phyloP scores from a whole-genome alignment of 2,329 filamentous ascomycete genomes.

The Parastagonospora nodorum region DNA sequence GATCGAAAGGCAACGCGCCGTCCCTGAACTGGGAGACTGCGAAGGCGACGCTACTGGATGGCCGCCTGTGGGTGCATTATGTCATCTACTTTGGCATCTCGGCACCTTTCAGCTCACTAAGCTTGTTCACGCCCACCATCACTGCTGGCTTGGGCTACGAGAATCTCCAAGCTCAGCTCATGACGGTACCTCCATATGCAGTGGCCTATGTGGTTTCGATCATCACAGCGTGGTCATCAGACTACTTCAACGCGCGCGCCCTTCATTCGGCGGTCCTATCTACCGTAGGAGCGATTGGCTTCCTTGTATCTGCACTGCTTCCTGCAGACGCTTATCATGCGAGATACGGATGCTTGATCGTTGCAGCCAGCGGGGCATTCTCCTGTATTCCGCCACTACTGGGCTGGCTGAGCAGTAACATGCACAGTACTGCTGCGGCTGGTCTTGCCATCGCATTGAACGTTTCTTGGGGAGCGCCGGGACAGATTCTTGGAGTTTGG shows the following conservation, averaged over 20 bases:
- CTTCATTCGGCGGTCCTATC: slow-evolving; percentile 55
- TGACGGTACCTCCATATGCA: slow-evolving; percentile 71
- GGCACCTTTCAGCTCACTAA: slow-evolving; percentile 47
- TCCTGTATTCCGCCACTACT: slow-evolving; percentile 71
- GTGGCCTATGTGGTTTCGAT: slow-evolving; percentile 61
- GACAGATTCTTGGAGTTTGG: slow-evolving; percentile 75
- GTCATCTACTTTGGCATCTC: slow-evolving; percentile 38
- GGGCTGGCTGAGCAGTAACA: slow-evolving; percentile 72
- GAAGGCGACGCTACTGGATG: slow-evolving; percentile 55
- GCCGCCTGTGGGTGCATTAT: slow-evolving; percentile 60
- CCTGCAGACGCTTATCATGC: slow-evolving; percentile 63
- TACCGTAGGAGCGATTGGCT: slow-evolving; percentile 55
- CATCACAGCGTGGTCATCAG: slow-evolving; percentile 21
- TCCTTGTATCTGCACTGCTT: slow-evolving; percentile 67
- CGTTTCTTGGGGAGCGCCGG: slow-evolving; percentile 69
- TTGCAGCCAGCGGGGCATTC: slow-evolving; percentile 70
- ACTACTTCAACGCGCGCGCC: slow-evolving; percentile 46
- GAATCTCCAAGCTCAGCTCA: slow-evolving; percentile 64
- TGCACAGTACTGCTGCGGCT: slow-evolving; percentile 67
- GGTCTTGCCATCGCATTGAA: slow-evolving; percentile 74
- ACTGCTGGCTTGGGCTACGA: slow-evolving; percentile 62
- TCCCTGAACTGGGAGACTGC: slow-evolving; percentile 55
- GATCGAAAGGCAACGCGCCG: slow-evolving; percentile 44
- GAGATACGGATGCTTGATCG: slow-evolving; percentile 73
- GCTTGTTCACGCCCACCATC: slow-evolving; percentile 68